A percentile compares a stretch with the other conserved stretches of the same genome.
Conservation (phyloP, 306 rosid genomes). For the Mimosa pudica region DNA sequence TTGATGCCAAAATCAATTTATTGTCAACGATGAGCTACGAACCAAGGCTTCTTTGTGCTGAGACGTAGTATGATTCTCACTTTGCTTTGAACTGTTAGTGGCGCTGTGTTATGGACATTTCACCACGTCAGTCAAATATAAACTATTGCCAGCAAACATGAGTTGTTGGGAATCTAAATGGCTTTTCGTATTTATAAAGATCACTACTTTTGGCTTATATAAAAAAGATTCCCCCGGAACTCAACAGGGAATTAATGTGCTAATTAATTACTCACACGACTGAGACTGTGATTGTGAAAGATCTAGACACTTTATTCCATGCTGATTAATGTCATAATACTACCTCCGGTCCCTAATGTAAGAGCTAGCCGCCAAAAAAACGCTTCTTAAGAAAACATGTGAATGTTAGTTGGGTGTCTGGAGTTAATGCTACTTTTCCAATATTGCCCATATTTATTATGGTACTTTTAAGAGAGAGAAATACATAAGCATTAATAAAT, state of each 20-base stretch:
- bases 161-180: constrained; percentile 8
- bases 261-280: neutral
- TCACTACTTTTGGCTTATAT: neutral
- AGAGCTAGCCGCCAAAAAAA: too few species aligned
- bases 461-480: too few species aligned
- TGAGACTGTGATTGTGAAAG: neutral
- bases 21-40: neutral
- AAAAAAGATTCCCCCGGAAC: neutral
- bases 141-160: neutral
- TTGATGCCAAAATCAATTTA: neutral
- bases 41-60: neutral
- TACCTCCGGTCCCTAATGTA: too few species aligned
- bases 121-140: neutral
- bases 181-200: neutral
- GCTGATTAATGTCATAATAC: neutral
- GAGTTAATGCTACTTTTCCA: too few species aligned
- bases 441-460: too few species aligned
- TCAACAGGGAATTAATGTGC: neutral
- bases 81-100: neutral
- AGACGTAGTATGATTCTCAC: neutral
- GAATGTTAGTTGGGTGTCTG: too few species aligned
- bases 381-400: too few species aligned
- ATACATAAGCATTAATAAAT: too few species aligned
- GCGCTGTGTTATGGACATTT: neutral
- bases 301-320: neutral